phyloP scores from a whole-genome alignment of 257 asterid species.

The Apocynum venetum region DNA sequence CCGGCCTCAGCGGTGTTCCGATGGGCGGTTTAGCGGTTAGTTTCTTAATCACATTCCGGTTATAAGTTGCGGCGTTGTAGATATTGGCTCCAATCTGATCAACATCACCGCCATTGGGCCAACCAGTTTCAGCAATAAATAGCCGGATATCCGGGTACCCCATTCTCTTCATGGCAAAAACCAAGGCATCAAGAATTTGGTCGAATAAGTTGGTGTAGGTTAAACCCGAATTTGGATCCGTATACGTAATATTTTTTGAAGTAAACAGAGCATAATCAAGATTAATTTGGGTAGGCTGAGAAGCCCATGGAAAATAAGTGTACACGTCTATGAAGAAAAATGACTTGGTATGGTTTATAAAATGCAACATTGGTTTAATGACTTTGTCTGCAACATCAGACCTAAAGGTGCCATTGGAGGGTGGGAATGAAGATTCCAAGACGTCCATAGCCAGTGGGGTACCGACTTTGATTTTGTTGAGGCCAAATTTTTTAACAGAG shows the following conservation, averaged over 20 bases:
- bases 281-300: constrained; percentile 46
- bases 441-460: constrained; percentile 83
- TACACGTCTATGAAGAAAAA: constrained; percentile 79
- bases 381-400: constrained; percentile 49
- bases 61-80: constrained; percentile 78
- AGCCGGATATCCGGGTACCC: constrained; percentile 72
- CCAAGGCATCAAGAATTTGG: constrained; percentile 71
- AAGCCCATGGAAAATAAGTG: constrained; percentile 74
- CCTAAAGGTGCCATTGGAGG: constrained; percentile 74
- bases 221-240: constrained; percentile 66
- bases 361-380: constrained; percentile 54
- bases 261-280: constrained; percentile 69
- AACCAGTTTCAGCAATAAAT: constrained; percentile 85
- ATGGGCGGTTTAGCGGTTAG: constrained; percentile 46
- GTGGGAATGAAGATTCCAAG: constrained; percentile 74
- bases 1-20: constrained; percentile 76
- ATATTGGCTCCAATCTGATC: constrained; percentile 70
- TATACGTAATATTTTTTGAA: constrained; percentile 44
- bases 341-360: constrained; percentile 64
- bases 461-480: constrained; percentile 61
- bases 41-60: constrained; percentile 62
- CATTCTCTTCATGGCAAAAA: constrained; percentile 61
- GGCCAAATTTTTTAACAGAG: constrained; percentile 51
- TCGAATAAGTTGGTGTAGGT: constrained; percentile 64
- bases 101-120: constrained; percentile 77